Conservation (phyloP, 2,329 filamentous ascomycete genomes). For the Dothideomycetes sp. region DNA sequence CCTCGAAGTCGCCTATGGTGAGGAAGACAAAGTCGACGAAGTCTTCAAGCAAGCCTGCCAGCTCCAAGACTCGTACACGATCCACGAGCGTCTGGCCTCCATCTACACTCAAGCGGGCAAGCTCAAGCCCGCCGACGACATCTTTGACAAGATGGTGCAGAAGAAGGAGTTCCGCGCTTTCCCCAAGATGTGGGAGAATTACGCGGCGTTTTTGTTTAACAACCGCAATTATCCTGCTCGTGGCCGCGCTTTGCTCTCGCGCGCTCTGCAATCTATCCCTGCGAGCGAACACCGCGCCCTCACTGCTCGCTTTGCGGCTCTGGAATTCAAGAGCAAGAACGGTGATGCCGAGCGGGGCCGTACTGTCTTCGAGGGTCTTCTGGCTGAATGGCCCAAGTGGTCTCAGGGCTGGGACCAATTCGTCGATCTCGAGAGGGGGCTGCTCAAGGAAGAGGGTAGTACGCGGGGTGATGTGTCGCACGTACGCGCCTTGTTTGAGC, state of each 20-base stretch:
- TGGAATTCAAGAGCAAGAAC: constrained; percentile 68
- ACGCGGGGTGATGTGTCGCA: constrained; percentile 54
- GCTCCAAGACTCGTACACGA: constrained; percentile 83
- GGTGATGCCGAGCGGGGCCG: constrained; percentile 84
- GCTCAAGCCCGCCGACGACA: constrained; percentile 70
- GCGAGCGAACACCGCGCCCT: constrained; percentile 58
- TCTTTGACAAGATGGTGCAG: constrained; percentile 80
- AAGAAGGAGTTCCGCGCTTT: constrained; percentile 70
- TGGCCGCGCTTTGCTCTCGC: constrained; percentile 65
- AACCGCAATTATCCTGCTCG: constrained; percentile 58
- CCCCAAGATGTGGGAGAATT: constrained; percentile 82
- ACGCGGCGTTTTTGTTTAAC: constrained; percentile 83
- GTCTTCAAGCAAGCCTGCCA: constrained; percentile 88
- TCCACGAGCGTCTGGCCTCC: constrained; percentile 79
- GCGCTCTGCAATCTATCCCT: constrained; percentile 75
- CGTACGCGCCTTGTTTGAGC: constrained; percentile 55
- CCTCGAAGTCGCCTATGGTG: constrained; percentile 74
- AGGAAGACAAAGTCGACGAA: constrained; percentile 68
- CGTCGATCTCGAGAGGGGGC: constrained; percentile 63
- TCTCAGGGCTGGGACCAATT: constrained; percentile 90
- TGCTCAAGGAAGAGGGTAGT: constrained; percentile 33
- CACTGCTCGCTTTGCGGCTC: constrained; percentile 76
- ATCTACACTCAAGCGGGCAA: constrained; percentile 93
- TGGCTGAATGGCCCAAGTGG: constrained; percentile 77
- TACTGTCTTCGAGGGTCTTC: constrained; percentile 83